Evolutionary conservation across 768 basidiomycete species (phyloP).

Genomic region (Mycena maculata): DNA sequence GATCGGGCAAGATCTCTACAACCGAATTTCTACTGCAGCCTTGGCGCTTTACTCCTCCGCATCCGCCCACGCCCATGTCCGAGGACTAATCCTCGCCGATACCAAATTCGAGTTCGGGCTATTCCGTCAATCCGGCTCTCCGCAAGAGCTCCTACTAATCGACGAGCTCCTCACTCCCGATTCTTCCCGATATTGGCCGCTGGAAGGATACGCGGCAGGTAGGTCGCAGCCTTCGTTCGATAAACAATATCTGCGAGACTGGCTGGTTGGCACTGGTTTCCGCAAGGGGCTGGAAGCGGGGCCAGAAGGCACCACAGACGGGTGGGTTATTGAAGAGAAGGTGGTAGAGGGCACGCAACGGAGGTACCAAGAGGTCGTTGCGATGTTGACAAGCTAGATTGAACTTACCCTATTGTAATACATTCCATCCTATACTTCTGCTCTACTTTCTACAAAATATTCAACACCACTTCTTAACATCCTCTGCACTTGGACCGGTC

Average conservation of each 20-base stretch:
- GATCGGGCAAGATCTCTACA: constrained; percentile 74
- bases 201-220: constrained; percentile 77
- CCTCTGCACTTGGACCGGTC: constrained; percentile 71
- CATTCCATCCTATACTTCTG: no score
- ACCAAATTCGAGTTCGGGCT: constrained; percentile 99
- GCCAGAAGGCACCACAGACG: constrained; percentile 70
- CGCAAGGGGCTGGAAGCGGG: constrained; percentile 84
- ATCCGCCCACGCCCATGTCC: constrained; percentile 74
- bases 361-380: constrained; percentile 84
- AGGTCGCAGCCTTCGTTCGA: constrained; percentile 90
- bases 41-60: constrained; percentile 80
- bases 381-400: constrained; percentile 57
- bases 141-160: constrained; percentile 79
- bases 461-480: constrained; percentile 49
- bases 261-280: constrained; percentile 82
- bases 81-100: constrained; percentile 94
- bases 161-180: constrained; percentile 99
- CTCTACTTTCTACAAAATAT: neutral
- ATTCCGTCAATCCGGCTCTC: constrained; percentile 49
- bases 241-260: constrained; percentile 95
- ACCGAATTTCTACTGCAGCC: constrained; percentile 67
- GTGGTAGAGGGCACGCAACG: constrained; percentile 82
- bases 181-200: constrained; percentile 97
- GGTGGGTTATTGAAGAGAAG: constrained; percentile 81
- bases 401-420: no score